phyloP scores from a whole-genome alignment of 352 stramenopile species.

The Globisporangium paroecandrum region DNA sequence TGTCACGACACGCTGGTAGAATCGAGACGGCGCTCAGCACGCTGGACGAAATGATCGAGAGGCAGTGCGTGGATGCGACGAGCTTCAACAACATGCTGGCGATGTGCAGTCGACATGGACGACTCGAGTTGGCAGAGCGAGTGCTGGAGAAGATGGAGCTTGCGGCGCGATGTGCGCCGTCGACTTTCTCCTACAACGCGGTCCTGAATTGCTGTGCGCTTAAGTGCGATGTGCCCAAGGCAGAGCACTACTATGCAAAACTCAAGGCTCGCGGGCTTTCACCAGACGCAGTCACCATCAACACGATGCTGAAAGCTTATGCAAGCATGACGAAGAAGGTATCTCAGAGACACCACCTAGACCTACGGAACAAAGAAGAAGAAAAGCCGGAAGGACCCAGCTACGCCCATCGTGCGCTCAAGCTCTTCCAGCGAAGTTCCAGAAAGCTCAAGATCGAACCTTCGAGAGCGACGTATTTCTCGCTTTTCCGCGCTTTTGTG shows the following conservation, averaged over 20 bases:
- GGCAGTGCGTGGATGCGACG: conserved; percentile 13
- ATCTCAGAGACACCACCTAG: background rate
- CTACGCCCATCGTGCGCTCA: conserved; percentile 28
- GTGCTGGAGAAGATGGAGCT: conserved; percentile 38
- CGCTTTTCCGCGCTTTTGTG: conserved; percentile 50
- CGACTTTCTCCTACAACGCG: conserved; percentile 35
- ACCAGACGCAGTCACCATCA: conserved; percentile 43
- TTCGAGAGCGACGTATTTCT: conserved; percentile 39
- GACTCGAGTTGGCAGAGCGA: conserved; percentile 25
- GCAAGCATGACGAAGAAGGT: conserved; percentile 13
- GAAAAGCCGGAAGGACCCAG: conserved; percentile 16
- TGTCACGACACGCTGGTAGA: conserved; percentile 5
- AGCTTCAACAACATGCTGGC: conserved; percentile 41
- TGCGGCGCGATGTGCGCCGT: background rate
- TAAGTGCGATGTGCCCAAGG: conserved; percentile 24
- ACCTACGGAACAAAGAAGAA: background rate
- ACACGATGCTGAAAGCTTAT: conserved; percentile 49
- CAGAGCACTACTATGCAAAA: conserved; percentile 36
- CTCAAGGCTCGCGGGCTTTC: conserved; percentile 26
- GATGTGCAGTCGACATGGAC: conserved; percentile 32
- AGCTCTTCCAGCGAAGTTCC: conserved; percentile 16
- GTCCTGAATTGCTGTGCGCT: conserved; percentile 44
- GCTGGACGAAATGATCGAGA: conserved; percentile 36
- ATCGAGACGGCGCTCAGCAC: conserved; percentile 28
- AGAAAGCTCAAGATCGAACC: conserved; percentile 20